phyloP scores from a whole-genome alignment of 2,329 filamentous ascomycete species.

The Cladosporium sphaerospermum region DNA sequence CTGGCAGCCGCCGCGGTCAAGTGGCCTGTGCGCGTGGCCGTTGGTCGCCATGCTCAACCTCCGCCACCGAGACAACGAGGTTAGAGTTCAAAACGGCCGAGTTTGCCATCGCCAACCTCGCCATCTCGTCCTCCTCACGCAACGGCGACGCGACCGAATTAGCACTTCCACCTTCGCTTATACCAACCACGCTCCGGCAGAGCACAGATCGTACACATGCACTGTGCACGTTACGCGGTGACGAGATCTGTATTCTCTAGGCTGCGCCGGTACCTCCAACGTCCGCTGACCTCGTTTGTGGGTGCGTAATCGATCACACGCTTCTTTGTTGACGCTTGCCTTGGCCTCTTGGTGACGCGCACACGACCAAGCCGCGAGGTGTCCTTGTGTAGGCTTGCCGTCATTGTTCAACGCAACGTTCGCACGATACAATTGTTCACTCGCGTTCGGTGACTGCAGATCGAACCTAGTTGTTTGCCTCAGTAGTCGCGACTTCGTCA shows the following conservation, averaged over 20 bases:
- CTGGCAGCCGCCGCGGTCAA: neutral
- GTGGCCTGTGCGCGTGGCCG: constrained; percentile 6
- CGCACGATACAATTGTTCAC: neutral
- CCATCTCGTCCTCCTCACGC: neutral
- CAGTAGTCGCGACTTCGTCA: too few species aligned
- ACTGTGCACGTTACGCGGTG: too few species aligned
- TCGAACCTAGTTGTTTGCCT: too few species aligned
- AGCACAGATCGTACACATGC: too few species aligned
- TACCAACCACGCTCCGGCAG: too few species aligned
- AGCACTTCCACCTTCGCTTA: too few species aligned
- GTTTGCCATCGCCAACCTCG: constrained; percentile 1
- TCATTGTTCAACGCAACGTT: neutral
- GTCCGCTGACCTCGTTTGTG: neutral
- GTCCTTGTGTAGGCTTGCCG: constrained; percentile 3
- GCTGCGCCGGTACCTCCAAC: constrained; percentile 9
- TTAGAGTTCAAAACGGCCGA: constrained; percentile 2
- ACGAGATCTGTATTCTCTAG: neutral
- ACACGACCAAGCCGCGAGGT: constrained; percentile 8
- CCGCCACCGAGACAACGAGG: constrained; percentile 1
- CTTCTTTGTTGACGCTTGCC: constrained; percentile 1
- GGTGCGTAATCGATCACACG: constrained; percentile 1
- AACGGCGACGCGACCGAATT: neutral
- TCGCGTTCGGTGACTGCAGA: too few species aligned
- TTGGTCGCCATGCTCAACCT: neutral
- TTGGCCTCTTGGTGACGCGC: neutral